These are phyloP conservation scores for Ceratocystiopsis brevicomis DNA, from an alignment of 2,329 filamentous ascomycete genomes.

Conservation along the genomic window DNA sequence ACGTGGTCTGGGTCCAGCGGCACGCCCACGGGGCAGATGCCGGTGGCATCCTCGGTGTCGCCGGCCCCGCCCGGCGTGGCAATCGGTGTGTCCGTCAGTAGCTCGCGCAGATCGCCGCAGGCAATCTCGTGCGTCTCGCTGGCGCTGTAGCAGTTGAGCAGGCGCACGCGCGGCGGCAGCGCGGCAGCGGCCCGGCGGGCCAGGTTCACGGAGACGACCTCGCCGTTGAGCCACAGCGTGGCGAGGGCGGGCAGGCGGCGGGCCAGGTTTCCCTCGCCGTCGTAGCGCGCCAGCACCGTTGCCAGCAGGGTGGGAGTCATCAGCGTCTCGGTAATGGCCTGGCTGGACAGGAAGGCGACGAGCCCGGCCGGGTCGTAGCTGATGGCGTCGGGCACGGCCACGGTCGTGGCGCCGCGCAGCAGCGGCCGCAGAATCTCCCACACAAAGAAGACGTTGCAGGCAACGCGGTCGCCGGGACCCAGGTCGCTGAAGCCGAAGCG, in stretches of 20 bases:
- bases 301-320: constrained; percentile 69
- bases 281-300: constrained; percentile 51
- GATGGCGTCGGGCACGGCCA: constrained; percentile 54
- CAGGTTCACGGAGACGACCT: constrained; percentile 64
- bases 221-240: constrained; percentile 64
- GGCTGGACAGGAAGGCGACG: constrained; percentile 47
- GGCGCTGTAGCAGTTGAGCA: constrained; percentile 67
- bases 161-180: constrained; percentile 41
- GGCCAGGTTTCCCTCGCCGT: constrained; percentile 30
- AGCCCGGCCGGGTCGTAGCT: constrained; percentile 63
- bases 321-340: constrained; percentile 57
- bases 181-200: constrained; percentile 48
- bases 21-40: constrained; percentile 51
- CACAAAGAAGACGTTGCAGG: constrained; percentile 77
- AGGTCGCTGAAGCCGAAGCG: constrained; percentile 54
- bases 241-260: constrained; percentile 44
- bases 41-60: constrained; percentile 27
- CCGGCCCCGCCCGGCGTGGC: too few species aligned
- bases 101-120: constrained; percentile 53
- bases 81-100: constrained; percentile 37
- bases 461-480: constrained; percentile 53
- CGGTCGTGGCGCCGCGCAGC: constrained; percentile 55
- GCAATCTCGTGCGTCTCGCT: constrained; percentile 70
- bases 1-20: constrained; percentile 48
- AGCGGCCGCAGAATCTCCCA: constrained; percentile 70